A percentile compares a stretch with the other conserved stretches of the same genome.
These are phyloP conservation scores for Wickerhamomyces alni DNA, from an alignment of 805 yeast species.

Conservation along the genomic window DNA sequence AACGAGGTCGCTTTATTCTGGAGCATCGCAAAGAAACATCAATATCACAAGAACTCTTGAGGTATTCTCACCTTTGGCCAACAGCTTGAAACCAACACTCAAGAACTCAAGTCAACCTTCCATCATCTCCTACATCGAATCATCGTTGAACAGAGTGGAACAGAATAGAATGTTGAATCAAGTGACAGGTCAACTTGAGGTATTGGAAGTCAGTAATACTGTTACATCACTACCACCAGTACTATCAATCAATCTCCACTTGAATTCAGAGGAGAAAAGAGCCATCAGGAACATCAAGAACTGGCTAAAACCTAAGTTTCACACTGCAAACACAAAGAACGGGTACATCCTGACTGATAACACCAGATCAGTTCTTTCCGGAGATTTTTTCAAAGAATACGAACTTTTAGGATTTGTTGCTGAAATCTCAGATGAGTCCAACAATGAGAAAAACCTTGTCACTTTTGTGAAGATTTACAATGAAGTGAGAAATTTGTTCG, in stretches of 20 bases:
- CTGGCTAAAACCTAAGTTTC: slow-evolving; percentile 63
- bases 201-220: slow-evolving; percentile 45
- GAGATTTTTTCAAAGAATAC: slow-evolving; percentile 35
- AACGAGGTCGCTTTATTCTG: slow-evolving; percentile 25
- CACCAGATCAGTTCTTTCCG: slow-evolving; percentile 23
- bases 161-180: slow-evolving; percentile 50
- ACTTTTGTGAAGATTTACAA: slow-evolving; percentile 47
- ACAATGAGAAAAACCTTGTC: slow-evolving; percentile 53
- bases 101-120: slow-evolving; percentile 26
- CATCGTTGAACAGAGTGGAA: slow-evolving; percentile 47
- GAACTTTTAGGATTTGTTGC: slow-evolving; percentile 67
- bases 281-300: slow-evolving; percentile 41
- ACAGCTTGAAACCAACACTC: slow-evolving; percentile 21
- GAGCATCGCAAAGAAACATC: slow-evolving; percentile 5
- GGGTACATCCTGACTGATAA: slow-evolving; percentile 31
- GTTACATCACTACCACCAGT: slow-evolving; percentile 59
- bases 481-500: slow-evolving; percentile 20
- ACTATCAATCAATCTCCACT: slow-evolving; percentile 52
- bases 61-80: slow-evolving; percentile 12
- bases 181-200: slow-evolving; percentile 43
- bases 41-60: slow-evolving; percentile 11
- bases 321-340: slow-evolving; percentile 34
- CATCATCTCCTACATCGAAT: slow-evolving; percentile 54
- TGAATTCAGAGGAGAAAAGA: slow-evolving; percentile 49
- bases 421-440: slow-evolving; percentile 41